Base-by-base conservation (phyloP, 495 filamentous ascomycete species). In the Penicillium macrosclerotiorum region DNA sequence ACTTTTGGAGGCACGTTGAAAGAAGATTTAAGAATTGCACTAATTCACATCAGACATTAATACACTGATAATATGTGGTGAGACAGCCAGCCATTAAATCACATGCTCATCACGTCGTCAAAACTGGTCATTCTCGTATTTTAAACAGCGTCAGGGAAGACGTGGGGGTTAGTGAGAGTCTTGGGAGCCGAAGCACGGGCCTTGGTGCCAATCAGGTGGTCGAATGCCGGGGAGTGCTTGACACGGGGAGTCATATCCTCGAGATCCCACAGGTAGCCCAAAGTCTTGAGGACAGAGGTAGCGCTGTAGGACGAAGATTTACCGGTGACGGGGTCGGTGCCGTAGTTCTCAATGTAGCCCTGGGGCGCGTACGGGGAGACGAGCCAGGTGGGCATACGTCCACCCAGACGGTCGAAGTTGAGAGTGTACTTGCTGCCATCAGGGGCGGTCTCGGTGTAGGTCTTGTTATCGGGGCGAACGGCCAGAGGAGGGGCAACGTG, bases 381-480 rank as follows among this genome's bases (percentile, higher is more conserved):
- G 16, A 79, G 52, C 41, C 73, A 60, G 5, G 76, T 78, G 0
- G 76, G 73, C 42, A 79, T 67, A 48, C 76, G 75, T n/a, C 67
- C 68, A 51, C 76, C 76, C 4, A 77, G 67, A 49, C 76, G 73
- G 59, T 74, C 63, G 41, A 74, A 79, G 35, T 59, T 50, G 42
- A 77, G 65, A 12, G 75, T 79, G 50, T 71, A 71, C 38, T 52
- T 46, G 35, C 58, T 44, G 44, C 75, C 76, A 34, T 71, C 64
- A 3, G 52, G 49, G 0, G 71, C 64, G 0, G 49, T 64, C 51
- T 71, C 71, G 27, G 72, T 77, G 62, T 73, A 78, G 12, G 65
- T 70, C 50, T 69, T 52, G 49, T 66, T 50, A 38, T 78, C 74
- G 0, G 71, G 56, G 45, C 58, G 70, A 13, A 72, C 66, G 27